Evolutionary conservation across 495 filamentous ascomycete genomes (phyloP), one percentile per base, ranked within the genome.

Genomic region (Aspergillus conjunctus): DNA sequence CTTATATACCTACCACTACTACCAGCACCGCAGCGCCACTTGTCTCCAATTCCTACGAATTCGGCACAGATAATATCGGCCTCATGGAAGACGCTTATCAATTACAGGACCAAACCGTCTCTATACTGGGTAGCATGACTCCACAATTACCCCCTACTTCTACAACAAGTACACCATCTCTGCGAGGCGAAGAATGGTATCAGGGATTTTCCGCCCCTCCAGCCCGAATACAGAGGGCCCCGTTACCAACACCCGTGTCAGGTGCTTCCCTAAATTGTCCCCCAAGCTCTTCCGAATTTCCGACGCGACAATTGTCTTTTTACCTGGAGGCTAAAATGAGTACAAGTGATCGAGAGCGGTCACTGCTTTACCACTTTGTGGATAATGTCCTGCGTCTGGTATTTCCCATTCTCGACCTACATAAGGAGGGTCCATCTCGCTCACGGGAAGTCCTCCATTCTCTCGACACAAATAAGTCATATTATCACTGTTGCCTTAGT

Each of bases 401-500:
- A 63, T 96, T 97, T 71, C 94, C 94, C 0, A 86, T 97, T 57
- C 78, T 93, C 43, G 92, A 96, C 67, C 81, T 85, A 18, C 94
- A 93, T 69, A 88, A 90, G 69, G 84, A 85, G 50, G 89, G 91
- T 7, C 87, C 83, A 0, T 83, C 86, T 26, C 83, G 88, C 37
- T 41, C 37, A 41, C 10, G 37, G 15, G 37, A 41, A 15, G 37
- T 41, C 15, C 15, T 41, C 1, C 37, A 41, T 15, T 41, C 37
- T 41, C 37, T 41, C 10, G 37, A 41, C 4, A 41, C 37, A 41
- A n/a, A 98, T 83, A 90, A 89, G 63, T 88, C 84, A 55, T 98
- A 97, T 71, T 78, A 93, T 32, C 92, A 96, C 76, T 97, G 91
- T 77, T 98, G 92, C 75, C 78, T 98, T 51, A 96, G 92, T 79